Conservation (phyloP, 2,329 filamentous ascomycete genomes). For the Rhinocladiella similis region DNA sequence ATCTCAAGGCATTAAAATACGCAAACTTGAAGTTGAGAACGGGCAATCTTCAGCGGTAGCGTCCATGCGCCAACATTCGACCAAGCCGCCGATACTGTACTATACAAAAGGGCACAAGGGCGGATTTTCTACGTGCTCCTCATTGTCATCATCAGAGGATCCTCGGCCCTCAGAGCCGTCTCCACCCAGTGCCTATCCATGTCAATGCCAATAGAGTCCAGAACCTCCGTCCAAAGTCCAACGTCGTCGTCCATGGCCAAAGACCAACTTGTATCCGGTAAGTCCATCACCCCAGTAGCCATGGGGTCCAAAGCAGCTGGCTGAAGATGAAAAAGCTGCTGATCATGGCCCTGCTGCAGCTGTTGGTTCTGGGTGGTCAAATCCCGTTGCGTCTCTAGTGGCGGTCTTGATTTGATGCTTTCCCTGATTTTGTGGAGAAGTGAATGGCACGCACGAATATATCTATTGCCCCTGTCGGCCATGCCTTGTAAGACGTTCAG, state of each 20-base stretch:
- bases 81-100: not conserved
- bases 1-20: not conserved
- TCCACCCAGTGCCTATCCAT: constrained; percentile 13
- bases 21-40: not conserved
- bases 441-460: constrained; percentile 10
- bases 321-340: not conserved
- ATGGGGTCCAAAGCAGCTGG: not conserved
- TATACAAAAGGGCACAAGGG: not conserved
- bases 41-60: not conserved
- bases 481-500: not conserved
- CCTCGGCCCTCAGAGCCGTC: constrained; percentile 5
- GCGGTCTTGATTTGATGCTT: constrained; percentile 6
- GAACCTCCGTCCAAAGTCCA: constrained; percentile 11
- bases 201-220: constrained; percentile 40
- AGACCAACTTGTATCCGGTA: not conserved
- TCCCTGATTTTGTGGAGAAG: constrained; percentile 6
- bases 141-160: not conserved
- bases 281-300: not conserved
- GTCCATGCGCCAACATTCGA: not conserved
- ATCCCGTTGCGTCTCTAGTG: not conserved
- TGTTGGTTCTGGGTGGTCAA: not conserved
- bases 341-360: not conserved
- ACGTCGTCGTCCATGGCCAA: constrained; percentile 27
- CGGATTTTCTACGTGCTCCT: not conserved
- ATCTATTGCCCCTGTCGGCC: constrained; percentile 1